Conservation (phyloP, 1,284 basidiomycete species). For the Ceratobasidium sp. region DNA sequence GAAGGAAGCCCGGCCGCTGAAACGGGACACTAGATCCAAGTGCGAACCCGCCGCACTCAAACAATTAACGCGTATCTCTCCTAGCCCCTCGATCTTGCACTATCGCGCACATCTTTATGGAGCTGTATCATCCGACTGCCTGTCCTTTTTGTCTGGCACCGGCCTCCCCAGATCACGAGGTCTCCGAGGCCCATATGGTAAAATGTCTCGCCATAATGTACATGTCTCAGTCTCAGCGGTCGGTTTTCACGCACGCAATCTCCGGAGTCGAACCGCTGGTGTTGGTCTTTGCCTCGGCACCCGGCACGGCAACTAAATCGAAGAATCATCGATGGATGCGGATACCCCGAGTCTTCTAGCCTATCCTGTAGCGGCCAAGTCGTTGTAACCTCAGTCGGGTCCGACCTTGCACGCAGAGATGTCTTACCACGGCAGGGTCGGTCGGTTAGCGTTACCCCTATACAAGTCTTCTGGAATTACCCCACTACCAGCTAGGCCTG, state of each 20-base stretch:
- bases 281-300: not conserved
- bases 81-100: not conserved
- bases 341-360: conserved; percentile 10
- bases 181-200: not conserved
- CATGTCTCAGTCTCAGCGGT: no score
- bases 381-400: not conserved
- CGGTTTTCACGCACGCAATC: not conserved
- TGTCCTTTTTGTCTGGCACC: not conserved
- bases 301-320: conserved; percentile 13
- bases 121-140: not conserved
- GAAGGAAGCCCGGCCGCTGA: not conserved
- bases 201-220: not conserved
- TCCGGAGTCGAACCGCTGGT: not conserved
- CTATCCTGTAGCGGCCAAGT: not conserved
- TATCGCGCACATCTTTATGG: not conserved
- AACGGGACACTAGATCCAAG: conserved; percentile 9
- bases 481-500: not conserved
- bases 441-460: not conserved
- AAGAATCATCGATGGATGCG: conserved; percentile 11
- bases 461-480: not conserved
- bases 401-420: not conserved
- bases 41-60: not conserved
- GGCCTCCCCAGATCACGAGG: conserved; percentile 2
- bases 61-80: not conserved
- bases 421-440: conserved; percentile 5